Conservation (phyloP, 2,329 filamentous ascomycete species). For the Orbilia javanica region DNA sequence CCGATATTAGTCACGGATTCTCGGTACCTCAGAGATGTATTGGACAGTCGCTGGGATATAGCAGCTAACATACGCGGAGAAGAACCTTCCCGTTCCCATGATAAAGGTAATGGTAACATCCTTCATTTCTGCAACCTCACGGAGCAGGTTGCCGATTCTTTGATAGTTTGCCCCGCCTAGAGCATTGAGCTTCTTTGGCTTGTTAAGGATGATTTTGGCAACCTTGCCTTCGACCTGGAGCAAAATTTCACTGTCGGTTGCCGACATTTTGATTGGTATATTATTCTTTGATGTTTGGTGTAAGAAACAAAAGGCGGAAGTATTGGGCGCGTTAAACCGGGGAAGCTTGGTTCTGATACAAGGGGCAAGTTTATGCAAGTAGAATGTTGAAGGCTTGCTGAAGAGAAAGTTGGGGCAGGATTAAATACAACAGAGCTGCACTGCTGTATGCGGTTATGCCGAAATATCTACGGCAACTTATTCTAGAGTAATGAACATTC, state of each 20-base stretch:
- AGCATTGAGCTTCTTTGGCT: constrained; percentile 88
- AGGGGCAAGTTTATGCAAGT: too few relatives aligned
- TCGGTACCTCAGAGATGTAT: not conserved
- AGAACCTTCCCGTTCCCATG: constrained; percentile 82
- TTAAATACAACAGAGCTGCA: constrained; percentile 34
- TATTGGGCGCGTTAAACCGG: not conserved
- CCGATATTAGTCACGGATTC: not conserved
- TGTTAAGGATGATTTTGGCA: constrained; percentile 88
- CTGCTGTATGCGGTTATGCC: not conserved
- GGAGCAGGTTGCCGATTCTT: constrained; percentile 77
- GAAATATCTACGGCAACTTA: constrained; percentile 19
- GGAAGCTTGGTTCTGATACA: not conserved
- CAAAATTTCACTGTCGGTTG: constrained; percentile 43
- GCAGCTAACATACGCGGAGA: constrained; percentile 79
- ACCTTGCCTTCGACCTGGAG: constrained; percentile 65
- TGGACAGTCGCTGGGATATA: not conserved
- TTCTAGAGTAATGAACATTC: not conserved
- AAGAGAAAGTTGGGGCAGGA: constrained; percentile 10
- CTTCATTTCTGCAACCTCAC: constrained; percentile 81
- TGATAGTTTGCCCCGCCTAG: constrained; percentile 80
- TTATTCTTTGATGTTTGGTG: not conserved
- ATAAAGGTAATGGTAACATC: constrained; percentile 88
- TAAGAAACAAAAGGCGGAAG: not conserved
- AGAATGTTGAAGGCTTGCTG: not conserved
- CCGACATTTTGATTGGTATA: constrained; percentile 37